phyloP scores from a whole-genome alignment of 2,329 filamentous ascomycete species.

The Lasiodiplodia sp. region DNA sequence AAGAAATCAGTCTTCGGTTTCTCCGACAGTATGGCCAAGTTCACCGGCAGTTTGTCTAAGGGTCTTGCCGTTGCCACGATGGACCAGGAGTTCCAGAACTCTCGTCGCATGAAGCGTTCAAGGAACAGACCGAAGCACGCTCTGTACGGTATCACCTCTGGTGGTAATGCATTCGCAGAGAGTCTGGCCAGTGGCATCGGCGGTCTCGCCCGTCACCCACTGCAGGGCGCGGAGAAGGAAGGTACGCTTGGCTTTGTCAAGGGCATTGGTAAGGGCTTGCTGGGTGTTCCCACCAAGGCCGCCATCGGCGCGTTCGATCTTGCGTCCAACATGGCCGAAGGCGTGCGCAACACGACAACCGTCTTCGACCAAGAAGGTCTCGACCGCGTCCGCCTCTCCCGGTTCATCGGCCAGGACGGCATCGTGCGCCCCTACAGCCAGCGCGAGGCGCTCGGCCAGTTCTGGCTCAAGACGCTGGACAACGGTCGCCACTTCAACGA shows the following conservation, averaged over 20 bases:
- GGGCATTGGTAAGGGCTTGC: slow-evolving; percentile 91
- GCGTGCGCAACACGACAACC: slow-evolving; percentile 97
- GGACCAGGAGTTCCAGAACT: slow-evolving; percentile 98
- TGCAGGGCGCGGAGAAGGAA: slow-evolving; percentile 96
- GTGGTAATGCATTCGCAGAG: slow-evolving; percentile 92
- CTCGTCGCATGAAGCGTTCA: slow-evolving; percentile 89
- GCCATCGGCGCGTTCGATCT: slow-evolving; percentile 97
- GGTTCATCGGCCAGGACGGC: slow-evolving; percentile 90
- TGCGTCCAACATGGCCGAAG: slow-evolving; percentile 95
- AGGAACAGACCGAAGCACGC: slow-evolving; percentile 97
- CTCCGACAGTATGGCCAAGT: slow-evolving; percentile 95
- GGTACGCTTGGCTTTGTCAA: slow-evolving; percentile 95
- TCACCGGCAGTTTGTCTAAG: slow-evolving; percentile 96
- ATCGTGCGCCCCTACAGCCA: slow-evolving; percentile 94
- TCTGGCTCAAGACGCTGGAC: slow-evolving; percentile 98
- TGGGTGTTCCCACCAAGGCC: slow-evolving; percentile 95
- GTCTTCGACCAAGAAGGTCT: slow-evolving; percentile 96
- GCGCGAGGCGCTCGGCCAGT: slow-evolving; percentile 94
- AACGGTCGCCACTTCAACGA: slow-evolving; percentile 98
- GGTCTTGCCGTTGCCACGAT: slow-evolving; percentile 93
- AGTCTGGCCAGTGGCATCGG: slow-evolving; percentile 94
- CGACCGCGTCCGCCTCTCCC: slow-evolving; percentile 90
- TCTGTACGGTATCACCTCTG: slow-evolving; percentile 92
- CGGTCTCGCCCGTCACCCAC: slow-evolving; percentile 88
- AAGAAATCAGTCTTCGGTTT: slow-evolving; percentile 99